These are phyloP conservation scores for Pyrrhoderma noxium DNA, from an alignment of 1,284 basidiomycete genomes.

Conservation along the genomic window DNA sequence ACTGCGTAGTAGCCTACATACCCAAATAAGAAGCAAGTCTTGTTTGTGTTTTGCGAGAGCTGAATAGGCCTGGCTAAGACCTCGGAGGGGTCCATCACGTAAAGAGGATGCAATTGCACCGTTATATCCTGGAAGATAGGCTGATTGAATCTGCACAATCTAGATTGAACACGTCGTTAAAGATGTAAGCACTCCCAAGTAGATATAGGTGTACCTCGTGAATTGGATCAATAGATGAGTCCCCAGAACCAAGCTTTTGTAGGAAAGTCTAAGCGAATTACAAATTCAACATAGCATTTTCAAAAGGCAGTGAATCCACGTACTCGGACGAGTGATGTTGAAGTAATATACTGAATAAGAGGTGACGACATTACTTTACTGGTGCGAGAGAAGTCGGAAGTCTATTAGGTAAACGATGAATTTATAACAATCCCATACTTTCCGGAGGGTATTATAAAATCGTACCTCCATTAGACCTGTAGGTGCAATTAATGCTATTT, in stretches of 20 bases:
- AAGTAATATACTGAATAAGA: constrained; percentile 52
- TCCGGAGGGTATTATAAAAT: not conserved
- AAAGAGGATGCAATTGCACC: constrained; percentile 66
- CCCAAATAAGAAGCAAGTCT: constrained; percentile 58
- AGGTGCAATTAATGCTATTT: constrained; percentile 57
- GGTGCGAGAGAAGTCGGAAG: constrained; percentile 58
- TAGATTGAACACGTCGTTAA: constrained; percentile 17
- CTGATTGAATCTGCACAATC: constrained; percentile 67
- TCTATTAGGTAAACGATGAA: constrained; percentile 28
- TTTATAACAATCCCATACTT: constrained; percentile 1
- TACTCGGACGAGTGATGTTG: constrained; percentile 54
- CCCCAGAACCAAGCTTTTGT: constrained; percentile 10
- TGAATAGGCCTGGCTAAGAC: constrained; percentile 44
- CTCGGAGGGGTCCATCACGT: constrained; percentile 63
- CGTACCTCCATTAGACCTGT: constrained; percentile 59
- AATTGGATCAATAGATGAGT: constrained; percentile 11
- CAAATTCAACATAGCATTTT: not conserved
- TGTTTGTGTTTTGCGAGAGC: constrained; percentile 33
- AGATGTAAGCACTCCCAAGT: not conserved
- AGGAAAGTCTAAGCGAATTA: not conserved
- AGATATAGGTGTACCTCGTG: constrained; percentile 8
- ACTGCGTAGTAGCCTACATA: constrained; percentile 27
- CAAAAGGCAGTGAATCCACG: constrained; percentile 18
- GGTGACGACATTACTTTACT: constrained; percentile 69
- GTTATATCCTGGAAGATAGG: constrained; percentile 65